phyloP scores from a whole-genome alignment of 2,329 filamentous ascomycete species.

The Xylariaceae sp. region DNA sequence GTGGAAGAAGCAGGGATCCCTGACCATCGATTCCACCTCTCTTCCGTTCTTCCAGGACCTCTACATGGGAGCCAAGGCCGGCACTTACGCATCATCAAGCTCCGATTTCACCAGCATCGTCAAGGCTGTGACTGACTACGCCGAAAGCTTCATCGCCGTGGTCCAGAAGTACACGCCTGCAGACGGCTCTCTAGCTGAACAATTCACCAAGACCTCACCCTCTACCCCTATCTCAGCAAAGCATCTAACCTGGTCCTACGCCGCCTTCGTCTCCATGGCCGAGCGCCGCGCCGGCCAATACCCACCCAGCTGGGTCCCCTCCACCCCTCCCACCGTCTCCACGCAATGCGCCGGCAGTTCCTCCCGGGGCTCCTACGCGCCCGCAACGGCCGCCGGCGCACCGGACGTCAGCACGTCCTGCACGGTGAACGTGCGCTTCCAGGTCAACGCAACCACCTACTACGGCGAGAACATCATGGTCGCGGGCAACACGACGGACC shows the following conservation, averaged over 20 bases:
- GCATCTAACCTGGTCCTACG: slow-evolving; percentile 67
- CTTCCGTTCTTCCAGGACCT: slow-evolving; percentile 53
- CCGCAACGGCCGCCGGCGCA: slow-evolving; percentile 34
- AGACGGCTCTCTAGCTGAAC: slow-evolving; percentile 44
- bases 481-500: slow-evolving; percentile 37
- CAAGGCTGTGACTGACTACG: slow-evolving; percentile 45
- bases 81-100: slow-evolving; percentile 41
- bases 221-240: slow-evolving; percentile 39
- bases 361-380: slow-evolving; percentile 30
- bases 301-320: slow-evolving; percentile 28
- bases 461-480: slow-evolving; percentile 45
- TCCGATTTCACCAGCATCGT: slow-evolving; percentile 39
- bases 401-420: slow-evolving; percentile 32
- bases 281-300: slow-evolving; percentile 36
- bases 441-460: slow-evolving; percentile 42
- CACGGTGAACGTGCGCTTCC: slow-evolving; percentile 39
- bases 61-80: slow-evolving; percentile 40
- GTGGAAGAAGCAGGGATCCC: slow-evolving; percentile 42
- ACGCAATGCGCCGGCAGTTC: slow-evolving; percentile 26
- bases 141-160: slow-evolving; percentile 49
- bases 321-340: slow-evolving; percentile 25
- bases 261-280: slow-evolving; percentile 48
- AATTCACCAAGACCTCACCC: slow-evolving; percentile 40
- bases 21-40: slow-evolving; percentile 47
- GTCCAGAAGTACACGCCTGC: slow-evolving; percentile 43